phyloP scores from a whole-genome alignment of 257 asterid genomes.

The Solanum lignicaule region DNA sequence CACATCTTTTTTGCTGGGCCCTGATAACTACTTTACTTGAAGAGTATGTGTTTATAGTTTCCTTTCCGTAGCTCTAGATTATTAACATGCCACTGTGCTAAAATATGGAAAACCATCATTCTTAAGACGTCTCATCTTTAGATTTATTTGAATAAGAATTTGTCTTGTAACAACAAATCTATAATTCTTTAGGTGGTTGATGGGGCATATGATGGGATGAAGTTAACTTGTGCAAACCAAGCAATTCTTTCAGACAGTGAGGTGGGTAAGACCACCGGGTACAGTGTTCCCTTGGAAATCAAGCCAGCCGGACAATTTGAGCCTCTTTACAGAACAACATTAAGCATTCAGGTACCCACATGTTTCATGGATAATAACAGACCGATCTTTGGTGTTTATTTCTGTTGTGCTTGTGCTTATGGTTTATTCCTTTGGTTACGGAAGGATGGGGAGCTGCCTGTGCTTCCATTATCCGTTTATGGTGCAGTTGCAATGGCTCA shows the following conservation, averaged over 20 bases:
- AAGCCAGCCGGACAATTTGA: slow-evolving; percentile 94
- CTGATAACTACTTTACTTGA: not conserved
- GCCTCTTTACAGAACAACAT: slow-evolving; percentile 79
- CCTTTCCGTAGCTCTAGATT: not conserved
- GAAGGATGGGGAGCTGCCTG: slow-evolving; percentile 95
- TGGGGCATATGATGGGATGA: slow-evolving; percentile 76
- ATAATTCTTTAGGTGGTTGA: slow-evolving; percentile 53
- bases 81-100: not conserved
- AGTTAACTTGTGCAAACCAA: slow-evolving; percentile 65
- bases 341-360: slow-evolving; percentile 63
- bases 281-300: slow-evolving; percentile 75
- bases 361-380: not conserved
- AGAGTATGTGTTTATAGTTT: not conserved
- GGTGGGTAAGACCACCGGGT: slow-evolving; percentile 48
- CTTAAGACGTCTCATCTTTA: too few species aligned
- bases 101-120: not conserved
- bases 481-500: slow-evolving; percentile 97
- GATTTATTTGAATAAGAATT: too few species aligned
- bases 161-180: not conserved
- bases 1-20: not conserved
- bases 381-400: not conserved
- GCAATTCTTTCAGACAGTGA: slow-evolving; percentile 68
- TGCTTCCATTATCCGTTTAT: slow-evolving; percentile 88
- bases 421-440: slow-evolving; percentile 2
- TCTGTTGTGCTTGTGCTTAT: not conserved